Base-by-base conservation (phyloP, 345 rosid species). In the Arabidopsis arenosa region DNA sequence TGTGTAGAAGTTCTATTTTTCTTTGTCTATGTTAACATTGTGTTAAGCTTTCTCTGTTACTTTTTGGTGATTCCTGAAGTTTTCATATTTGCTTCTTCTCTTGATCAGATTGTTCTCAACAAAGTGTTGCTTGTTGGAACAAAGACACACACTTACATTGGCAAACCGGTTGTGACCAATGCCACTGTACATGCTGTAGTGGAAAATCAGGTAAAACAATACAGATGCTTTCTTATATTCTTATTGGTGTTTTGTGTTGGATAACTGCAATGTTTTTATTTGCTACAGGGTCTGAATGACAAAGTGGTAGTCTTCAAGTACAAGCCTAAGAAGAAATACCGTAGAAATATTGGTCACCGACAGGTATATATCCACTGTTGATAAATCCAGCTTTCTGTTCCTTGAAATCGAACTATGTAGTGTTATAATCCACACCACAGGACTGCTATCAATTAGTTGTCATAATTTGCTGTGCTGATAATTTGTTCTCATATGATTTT, bases 71-170 rank as follows among this genome's bases (percentile, higher is more conserved):
- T 26, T 49, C 30, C 6, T 73, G 45, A 65, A 73, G 8, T 21
- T 45, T 15, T 32, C 40, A 40, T 45, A 28, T 14, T 12, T 41
- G 18, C 0, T 45, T 45, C 1, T 48, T 48, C 5, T 76, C 62
- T 78, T 68, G 44, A 81, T 76, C 72, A 95, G 99, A 76, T 95
- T 63, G 71, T 85, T 53, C 81, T 95, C 61, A 90, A 88, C 86
- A 95, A 95, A 87, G 99, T 95, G 68, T 79, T 95, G 70, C 99
- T 92, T 74, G 97, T 95, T 49, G 99, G 99, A 67, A 92, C 99
- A 64, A 95, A 79, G 84, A 84, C 88, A 15, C 89, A 76, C 56
- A 86, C 93, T 58, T 92, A 95, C 66, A 86, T 95, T 7, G 99
- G 99, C 43, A 86, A 86, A 79, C 99, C 99, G 6, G 81, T 95